A percentile compares a stretch with the other conserved stretches of the same genome.
These are phyloP conservation scores for Eutypella sp. DNA, from an alignment of 2,329 filamentous ascomycete species.

Conservation along the genomic window DNA sequence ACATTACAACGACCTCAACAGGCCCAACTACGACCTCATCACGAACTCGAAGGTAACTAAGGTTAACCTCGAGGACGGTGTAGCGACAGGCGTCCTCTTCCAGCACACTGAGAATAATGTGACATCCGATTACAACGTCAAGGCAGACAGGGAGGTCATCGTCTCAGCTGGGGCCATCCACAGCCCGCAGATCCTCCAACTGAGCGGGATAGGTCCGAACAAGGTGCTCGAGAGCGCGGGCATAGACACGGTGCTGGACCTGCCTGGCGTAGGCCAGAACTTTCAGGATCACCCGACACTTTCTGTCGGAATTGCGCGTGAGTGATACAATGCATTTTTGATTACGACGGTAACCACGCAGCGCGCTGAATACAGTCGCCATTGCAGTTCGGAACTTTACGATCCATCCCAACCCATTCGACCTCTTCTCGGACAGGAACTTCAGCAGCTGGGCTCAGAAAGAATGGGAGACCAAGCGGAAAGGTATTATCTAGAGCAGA, in stretches of 20 bases:
- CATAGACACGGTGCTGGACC: slow-evolving; percentile 35
- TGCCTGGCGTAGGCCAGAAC: slow-evolving; percentile 43
- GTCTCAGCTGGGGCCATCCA: slow-evolving; percentile 37
- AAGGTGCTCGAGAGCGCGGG: slow-evolving; percentile 38
- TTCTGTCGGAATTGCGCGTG: slow-evolving; percentile 20
- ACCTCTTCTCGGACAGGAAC: slow-evolving; percentile 21
- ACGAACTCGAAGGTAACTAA: slow-evolving; percentile 25
- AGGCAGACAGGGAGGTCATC: slow-evolving; percentile 36
- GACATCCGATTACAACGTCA: slow-evolving; percentile 17
- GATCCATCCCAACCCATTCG: slow-evolving; percentile 22
- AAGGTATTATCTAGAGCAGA: slow-evolving; percentile 9
- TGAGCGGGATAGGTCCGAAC: slow-evolving; percentile 34
- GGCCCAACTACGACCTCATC: slow-evolving; percentile 28
- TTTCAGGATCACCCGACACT: slow-evolving; percentile 42
- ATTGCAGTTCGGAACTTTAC: slow-evolving; percentile 21
- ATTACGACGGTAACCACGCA: not conserved
- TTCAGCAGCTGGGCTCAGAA: slow-evolving; percentile 24
- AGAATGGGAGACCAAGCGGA: slow-evolving; percentile 23
- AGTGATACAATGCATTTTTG: slow-evolving; percentile 4
- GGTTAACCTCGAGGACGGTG: slow-evolving; percentile 21
- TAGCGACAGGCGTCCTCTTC: slow-evolving; percentile 28
- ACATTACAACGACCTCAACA: slow-evolving; percentile 26
- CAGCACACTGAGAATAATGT: slow-evolving; percentile 11
- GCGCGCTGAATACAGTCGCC: not conserved
- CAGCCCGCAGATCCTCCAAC: slow-evolving; percentile 32